phyloP scores from a whole-genome alignment of 345 rosid species.

The Eucalyptus pumila region DNA sequence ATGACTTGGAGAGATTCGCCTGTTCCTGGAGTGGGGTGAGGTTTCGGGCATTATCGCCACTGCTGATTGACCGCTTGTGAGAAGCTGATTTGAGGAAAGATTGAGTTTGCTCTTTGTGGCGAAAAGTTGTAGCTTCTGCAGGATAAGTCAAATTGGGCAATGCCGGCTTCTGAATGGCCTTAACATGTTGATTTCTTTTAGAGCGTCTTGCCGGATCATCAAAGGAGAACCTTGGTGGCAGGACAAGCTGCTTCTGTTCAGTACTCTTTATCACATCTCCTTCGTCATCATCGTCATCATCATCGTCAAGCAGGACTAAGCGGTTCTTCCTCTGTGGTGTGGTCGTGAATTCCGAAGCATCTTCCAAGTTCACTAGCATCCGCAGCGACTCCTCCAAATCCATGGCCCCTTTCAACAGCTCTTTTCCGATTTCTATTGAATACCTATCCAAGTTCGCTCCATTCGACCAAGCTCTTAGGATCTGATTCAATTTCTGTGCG shows the following conservation, averaged over 20 bases:
- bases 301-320: constrained; percentile 64
- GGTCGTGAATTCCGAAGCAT: constrained; percentile 44
- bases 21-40: constrained; percentile 10
- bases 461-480: constrained; percentile 57
- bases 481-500: constrained; percentile 59
- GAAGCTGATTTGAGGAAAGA: background rate
- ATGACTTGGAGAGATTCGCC: constrained; percentile 12
- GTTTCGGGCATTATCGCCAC: constrained; percentile 1
- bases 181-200: constrained; percentile 19
- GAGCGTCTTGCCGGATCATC: constrained; percentile 23
- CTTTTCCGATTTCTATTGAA: constrained; percentile 64
- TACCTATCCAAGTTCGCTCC: constrained; percentile 51
- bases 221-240: constrained; percentile 34
- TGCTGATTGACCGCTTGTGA: constrained; percentile 25
- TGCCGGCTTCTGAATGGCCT: constrained; percentile 32
- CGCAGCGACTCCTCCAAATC: constrained; percentile 76
- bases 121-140: background rate
- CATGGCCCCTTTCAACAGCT: constrained; percentile 64
- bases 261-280: background rate
- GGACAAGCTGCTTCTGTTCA: constrained; percentile 30
- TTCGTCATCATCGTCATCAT: constrained; percentile 37
- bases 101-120: background rate
- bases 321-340: constrained; percentile 31
- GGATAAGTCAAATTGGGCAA: constrained; percentile 32
- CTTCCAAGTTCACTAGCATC: constrained; percentile 73